Evolutionary conservation across 2,329 filamentous ascomycete genomes (phyloP).

Genomic region (Orbilia oligospora): DNA sequence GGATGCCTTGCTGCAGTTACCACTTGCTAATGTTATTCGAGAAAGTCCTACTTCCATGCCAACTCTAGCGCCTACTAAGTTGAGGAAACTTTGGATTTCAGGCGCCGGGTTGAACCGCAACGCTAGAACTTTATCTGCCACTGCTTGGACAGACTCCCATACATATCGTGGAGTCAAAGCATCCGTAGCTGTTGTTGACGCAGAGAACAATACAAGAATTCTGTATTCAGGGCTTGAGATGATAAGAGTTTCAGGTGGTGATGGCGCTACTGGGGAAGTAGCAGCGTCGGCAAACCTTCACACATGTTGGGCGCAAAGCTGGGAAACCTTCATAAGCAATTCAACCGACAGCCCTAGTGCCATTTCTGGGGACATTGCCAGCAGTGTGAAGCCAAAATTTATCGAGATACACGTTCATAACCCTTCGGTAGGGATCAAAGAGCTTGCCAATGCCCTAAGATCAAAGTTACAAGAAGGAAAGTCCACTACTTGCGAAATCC

Average conservation of each 20-base stretch:
- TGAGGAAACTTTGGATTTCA: slow-evolving; percentile 35
- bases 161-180: slow-evolving; percentile 33
- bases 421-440: not conserved
- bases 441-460: not conserved
- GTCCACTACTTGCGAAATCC: not conserved
- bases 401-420: slow-evolving; percentile 31
- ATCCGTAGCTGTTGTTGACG: slow-evolving; percentile 13
- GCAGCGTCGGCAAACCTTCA: slow-evolving; percentile 5
- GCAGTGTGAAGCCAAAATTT: too few relatives aligned
- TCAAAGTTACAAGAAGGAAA: not conserved
- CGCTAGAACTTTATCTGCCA: slow-evolving; percentile 1
- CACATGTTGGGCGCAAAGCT: slow-evolving; percentile 11
- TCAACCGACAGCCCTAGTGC: not conserved
- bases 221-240: slow-evolving; percentile 26
- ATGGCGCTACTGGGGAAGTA: not conserved
- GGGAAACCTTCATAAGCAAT: not conserved
- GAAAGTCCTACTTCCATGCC: not conserved
- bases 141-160: slow-evolving; percentile 7
- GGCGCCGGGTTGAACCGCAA: slow-evolving; percentile 17
- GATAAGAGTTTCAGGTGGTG: slow-evolving; percentile 18
- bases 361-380: not conserved
- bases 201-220: not conserved
- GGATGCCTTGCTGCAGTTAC: slow-evolving; percentile 67
- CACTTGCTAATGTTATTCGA: slow-evolving; percentile 66
- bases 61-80: slow-evolving; percentile 15